Evolutionary conservation across 2,329 filamentous ascomycete genomes (phyloP).

Genomic region (Hawksworthiomyces lignivorus): DNA sequence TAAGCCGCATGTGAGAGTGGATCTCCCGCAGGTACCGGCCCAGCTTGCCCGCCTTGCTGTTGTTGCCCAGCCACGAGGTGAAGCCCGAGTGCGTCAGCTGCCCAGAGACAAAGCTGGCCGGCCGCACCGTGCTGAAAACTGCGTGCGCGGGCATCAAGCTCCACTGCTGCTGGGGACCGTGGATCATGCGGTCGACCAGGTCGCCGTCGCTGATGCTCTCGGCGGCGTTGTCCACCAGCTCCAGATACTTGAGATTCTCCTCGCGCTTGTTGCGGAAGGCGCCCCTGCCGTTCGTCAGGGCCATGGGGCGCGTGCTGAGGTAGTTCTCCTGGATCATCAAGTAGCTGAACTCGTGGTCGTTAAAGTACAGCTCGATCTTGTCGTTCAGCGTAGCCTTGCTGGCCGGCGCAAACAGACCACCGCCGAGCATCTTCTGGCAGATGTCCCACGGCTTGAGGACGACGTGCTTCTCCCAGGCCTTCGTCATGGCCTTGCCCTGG

Average conservation of each 20-base stretch:
- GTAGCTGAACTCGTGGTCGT: slow-evolving; percentile 95
- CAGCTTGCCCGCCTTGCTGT: slow-evolving; percentile 76
- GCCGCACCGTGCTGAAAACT: slow-evolving; percentile 87
- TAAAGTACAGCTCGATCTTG: slow-evolving; percentile 98
- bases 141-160: slow-evolving; percentile 95
- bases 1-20: slow-evolving; percentile 92
- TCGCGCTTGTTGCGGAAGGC: slow-evolving; percentile 55
- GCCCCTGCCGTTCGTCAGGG: slow-evolving; percentile 48
- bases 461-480: slow-evolving; percentile 97
- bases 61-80: slow-evolving; percentile 89
- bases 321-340: slow-evolving; percentile 99
- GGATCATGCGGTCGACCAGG: slow-evolving; percentile 94
- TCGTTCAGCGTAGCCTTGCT: slow-evolving; percentile 89
- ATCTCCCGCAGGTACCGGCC: slow-evolving; percentile 83
- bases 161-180: slow-evolving; percentile 97
- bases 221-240: slow-evolving; percentile 79
- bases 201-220: slow-evolving; percentile 97
- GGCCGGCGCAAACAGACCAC: slow-evolving; percentile 74
- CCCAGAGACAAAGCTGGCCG: slow-evolving; percentile 79
- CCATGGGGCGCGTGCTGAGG: slow-evolving; percentile 69
- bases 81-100: slow-evolving; percentile 69
- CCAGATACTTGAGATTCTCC: slow-evolving; percentile 71
- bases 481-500: slow-evolving; percentile 86
- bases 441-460: slow-evolving; percentile 98
- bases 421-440: slow-evolving; percentile 80